Evolutionary conservation across 2,329 filamentous ascomycete genomes (phyloP), one percentile per base, ranked within the genome.

Genomic region (Parafenestella ontariensis): DNA sequence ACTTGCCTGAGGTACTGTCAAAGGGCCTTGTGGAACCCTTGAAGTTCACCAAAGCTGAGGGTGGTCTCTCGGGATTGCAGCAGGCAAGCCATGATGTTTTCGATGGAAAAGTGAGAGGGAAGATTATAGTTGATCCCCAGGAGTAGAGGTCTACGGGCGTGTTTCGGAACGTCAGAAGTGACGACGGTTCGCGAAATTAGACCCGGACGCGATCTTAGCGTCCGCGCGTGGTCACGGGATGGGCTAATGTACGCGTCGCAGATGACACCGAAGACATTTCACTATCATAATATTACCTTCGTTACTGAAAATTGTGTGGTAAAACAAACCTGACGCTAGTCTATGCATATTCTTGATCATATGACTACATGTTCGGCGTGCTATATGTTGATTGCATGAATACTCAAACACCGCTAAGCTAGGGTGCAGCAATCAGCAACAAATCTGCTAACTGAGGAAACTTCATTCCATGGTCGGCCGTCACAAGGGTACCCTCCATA

Each of bases 401-500:
- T 13, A 3, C 28, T 31, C 28, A 31, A 31, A 31, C 11, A 31
- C 7, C 11, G 15, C 28, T n/a, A n/a, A n/a, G n/a, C n/a, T n/a
- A n/a, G n/a, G n/a, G n/a, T n/a, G n/a, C n/a, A 55, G 45, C 17
- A 36, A 33, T 3, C 50, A 50, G 21, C 52, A 57, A 26, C n/a
- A 83, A 83, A 80, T 55, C 55, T 49, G 71, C 80, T 73, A 76
- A 77, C 58, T 77, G 82, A 61, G 77, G 79, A 72, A 81, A 85
- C 58, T 66, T 84, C 59, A 79, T 82, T 60, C n/a, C n/a, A 9
- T 26, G 24, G 9, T 26, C 9, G 24, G 82, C 81, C 54, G 83
- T 83, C 28, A 86, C 79, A 86, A 87, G 79, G 83, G 83, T 53
- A 83, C 79, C 68, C 64, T 85, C 56, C 81, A 80, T 70, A 85